Evolutionary conservation across 208 protist species (phyloP).

Genomic region (Naegleria lovaniensis): DNA sequence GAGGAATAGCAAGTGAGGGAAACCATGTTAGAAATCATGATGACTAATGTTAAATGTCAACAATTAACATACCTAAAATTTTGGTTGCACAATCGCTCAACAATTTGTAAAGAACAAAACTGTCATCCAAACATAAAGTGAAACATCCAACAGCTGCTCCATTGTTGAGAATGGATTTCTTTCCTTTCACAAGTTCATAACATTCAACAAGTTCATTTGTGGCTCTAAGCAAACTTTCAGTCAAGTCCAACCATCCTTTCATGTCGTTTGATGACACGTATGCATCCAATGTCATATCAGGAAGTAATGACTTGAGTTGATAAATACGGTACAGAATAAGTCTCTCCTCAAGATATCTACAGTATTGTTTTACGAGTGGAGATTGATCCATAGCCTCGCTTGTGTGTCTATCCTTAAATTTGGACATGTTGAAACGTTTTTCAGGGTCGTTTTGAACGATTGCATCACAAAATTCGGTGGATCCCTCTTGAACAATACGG

Average conservation of each 20-base stretch:
- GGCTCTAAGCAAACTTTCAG: background rate
- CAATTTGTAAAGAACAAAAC: conserved; percentile 4
- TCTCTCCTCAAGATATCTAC: conserved; percentile 11
- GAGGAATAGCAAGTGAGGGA: too few relatives aligned
- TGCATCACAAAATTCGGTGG: conserved; percentile 2
- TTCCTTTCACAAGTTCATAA: background rate
- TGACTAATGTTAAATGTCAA: background rate
- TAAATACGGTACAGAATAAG: background rate
- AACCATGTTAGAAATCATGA: too few relatives aligned
- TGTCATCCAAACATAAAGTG: background rate
- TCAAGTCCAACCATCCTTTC: background rate
- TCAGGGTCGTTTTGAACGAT: background rate
- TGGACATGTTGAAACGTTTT: background rate
- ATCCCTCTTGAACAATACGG: background rate
- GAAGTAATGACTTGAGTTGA: background rate
- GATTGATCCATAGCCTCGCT: background rate
- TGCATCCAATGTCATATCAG: background rate
- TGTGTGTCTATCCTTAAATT: background rate
- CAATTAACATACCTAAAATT: conserved; percentile 11
- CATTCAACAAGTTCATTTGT: background rate
- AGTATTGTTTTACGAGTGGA: conserved; percentile 15
- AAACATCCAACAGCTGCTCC: conserved; percentile 19
- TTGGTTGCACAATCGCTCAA: background rate
- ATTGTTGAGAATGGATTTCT: background rate
- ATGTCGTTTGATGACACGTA: background rate